A percentile compares a stretch with the other conserved stretches of the same genome.
Conservation (phyloP, 106 monocot species). For the Dendrobium chrysotoxum region DNA sequence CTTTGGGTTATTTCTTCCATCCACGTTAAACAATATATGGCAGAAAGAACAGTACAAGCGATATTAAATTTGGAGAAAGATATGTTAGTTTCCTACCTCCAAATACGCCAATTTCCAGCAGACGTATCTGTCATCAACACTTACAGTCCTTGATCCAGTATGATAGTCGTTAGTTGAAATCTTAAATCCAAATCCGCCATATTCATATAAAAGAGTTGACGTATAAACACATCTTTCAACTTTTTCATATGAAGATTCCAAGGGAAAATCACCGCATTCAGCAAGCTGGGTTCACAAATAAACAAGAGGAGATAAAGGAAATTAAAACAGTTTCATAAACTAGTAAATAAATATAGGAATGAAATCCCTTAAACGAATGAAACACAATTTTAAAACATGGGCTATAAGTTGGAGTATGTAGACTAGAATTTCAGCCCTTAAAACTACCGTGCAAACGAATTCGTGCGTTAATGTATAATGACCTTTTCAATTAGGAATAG, state of each 20-base stretch:
- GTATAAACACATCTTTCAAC: conserved; percentile 71
- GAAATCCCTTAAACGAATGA: neutral
- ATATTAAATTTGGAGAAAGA: neutral
- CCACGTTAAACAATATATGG: too few relatives aligned
- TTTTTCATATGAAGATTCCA: conserved; percentile 88
- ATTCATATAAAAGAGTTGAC: conserved; percentile 62
- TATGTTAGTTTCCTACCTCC: conserved; percentile 30
- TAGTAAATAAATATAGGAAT: neutral
- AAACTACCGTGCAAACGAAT: neutral
- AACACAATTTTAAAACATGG: too few relatives aligned
- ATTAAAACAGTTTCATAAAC: neutral
- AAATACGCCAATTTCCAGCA: conserved; percentile 44
- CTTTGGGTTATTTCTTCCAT: too few relatives aligned
- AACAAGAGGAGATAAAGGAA: neutral
- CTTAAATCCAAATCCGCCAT: conserved; percentile 17
- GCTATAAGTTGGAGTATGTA: neutral
- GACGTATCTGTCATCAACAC: conserved; percentile 10
- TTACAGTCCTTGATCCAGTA: neutral
- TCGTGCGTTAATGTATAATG: neutral
- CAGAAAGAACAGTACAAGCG: neutral
- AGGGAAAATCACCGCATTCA: conserved; percentile 52
- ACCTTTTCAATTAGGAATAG: neutral
- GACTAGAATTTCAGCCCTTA: neutral
- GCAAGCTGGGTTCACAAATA: conserved; percentile 39
- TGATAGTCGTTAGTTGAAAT: neutral